phyloP scores from a whole-genome alignment of 108 stramenopile species.

The Skeletonema costatum region DNA sequence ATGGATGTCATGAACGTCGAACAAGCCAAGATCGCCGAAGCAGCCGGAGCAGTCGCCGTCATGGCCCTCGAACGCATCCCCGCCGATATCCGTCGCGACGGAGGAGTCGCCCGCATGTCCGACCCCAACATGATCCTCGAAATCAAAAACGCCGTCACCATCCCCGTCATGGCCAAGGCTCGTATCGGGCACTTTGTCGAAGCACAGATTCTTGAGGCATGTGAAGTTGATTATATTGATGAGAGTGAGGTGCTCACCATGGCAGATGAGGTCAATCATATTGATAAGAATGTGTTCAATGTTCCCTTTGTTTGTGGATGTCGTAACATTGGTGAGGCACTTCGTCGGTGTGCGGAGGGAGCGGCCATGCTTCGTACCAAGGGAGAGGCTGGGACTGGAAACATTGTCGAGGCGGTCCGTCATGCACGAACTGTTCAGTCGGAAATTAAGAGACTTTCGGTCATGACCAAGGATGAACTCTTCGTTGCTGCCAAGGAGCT shows the following conservation, averaged over 20 bases:
- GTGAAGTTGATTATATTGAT: conserved; percentile 99
- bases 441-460: conserved; percentile 81
- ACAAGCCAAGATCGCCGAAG: conserved; percentile 96
- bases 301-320: conserved; percentile 99
- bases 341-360: conserved; percentile 96
- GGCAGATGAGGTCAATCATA: conserved; percentile 99
- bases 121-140: conserved; percentile 97
- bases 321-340: conserved; percentile 98
- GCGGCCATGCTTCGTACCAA: conserved; percentile 99
- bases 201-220: conserved; percentile 98
- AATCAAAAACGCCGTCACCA: conserved; percentile 99
- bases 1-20: conserved; percentile 98
- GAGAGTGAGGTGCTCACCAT: conserved; percentile 99
- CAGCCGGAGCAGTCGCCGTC: conserved; percentile 98
- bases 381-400: conserved; percentile 99
- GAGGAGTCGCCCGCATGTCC: conserved; percentile 99
- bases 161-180: conserved; percentile 99
- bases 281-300: conserved; percentile 95
- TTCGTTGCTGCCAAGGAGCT: conserved; percentile 97
- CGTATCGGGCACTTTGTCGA: conserved; percentile 99
- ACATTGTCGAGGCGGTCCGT: conserved; percentile 98
- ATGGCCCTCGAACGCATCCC: conserved; percentile 99
- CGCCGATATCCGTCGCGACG: conserved; percentile 97
- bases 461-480: conserved; percentile 96
- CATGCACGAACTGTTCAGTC: conserved; percentile 92